Evolutionary conservation across 441 rosid species (phyloP).

Genomic region (Populus hybrid): DNA sequence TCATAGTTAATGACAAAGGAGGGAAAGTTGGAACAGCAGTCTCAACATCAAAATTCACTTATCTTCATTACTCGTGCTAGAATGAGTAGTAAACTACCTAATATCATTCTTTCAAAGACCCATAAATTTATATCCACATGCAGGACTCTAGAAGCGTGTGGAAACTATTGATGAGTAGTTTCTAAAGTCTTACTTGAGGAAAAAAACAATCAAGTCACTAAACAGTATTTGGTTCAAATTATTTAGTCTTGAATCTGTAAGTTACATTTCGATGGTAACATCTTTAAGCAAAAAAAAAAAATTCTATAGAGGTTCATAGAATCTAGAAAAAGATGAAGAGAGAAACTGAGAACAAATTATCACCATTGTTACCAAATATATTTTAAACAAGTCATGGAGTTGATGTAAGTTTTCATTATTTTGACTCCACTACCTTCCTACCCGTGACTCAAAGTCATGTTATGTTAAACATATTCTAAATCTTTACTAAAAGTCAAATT

Average conservation of each 20-base stretch:
- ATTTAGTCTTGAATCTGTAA: too few species aligned
- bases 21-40: neutral
- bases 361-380: neutral
- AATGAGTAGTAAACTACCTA: neutral
- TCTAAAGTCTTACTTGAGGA: too few species aligned
- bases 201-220: too few species aligned
- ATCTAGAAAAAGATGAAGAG: too few species aligned
- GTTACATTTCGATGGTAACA: too few species aligned
- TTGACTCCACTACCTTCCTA: neutral
- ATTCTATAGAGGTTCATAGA: too few species aligned
- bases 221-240: too few species aligned
- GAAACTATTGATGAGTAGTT: neutral
- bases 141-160: neutral
- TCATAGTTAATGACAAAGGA: neutral
- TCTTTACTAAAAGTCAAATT: neutral
- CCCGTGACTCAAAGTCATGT: neutral
- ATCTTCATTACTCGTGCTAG: neutral
- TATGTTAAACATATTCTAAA: neutral
- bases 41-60: neutral
- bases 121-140: neutral
- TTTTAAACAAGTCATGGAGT: neutral
- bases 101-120: neutral
- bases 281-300: too few species aligned
- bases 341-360: too few species aligned
- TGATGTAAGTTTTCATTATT: neutral